phyloP scores from a whole-genome alignment of 495 filamentous ascomycete species.

The Usnea hakonensis region DNA sequence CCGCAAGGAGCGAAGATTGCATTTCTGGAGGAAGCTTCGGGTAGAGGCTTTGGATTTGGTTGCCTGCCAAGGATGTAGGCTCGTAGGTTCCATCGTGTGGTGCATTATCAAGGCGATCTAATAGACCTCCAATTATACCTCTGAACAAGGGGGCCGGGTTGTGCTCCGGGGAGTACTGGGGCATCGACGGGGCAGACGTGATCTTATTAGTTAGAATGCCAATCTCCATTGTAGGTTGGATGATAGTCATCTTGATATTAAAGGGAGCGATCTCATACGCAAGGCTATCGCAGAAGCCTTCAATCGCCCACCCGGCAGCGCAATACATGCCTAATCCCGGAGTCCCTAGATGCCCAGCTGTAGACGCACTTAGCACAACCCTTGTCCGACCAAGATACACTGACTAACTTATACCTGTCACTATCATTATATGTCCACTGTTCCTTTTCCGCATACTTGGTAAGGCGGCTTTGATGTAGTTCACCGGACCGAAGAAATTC shows the following conservation, averaged over 20 bases:
- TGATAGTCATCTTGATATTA: conserved; percentile 90
- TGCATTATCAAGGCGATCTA: conserved; percentile 44
- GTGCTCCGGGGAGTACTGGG: conserved; percentile 61
- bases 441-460: conserved; percentile 70
- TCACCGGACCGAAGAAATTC: conserved; percentile 90
- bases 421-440: conserved; percentile 79
- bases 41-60: conserved; percentile 61
- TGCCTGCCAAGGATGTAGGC: conserved; percentile 23
- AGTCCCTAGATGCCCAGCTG: conserved; percentile 81
- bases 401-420: conserved; percentile 72
- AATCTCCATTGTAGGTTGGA: conserved; percentile 84
- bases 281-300: conserved; percentile 89
- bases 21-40: conserved; percentile 58
- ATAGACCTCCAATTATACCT: conserved; percentile 67
- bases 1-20: conserved; percentile 63
- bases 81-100: conserved; percentile 30
- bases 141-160: conserved; percentile 75
- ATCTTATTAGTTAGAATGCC: conserved; percentile 77
- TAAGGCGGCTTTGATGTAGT: conserved; percentile 85
- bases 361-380: conserved; percentile 19
- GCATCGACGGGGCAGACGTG: conserved; percentile 66
- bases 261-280: conserved; percentile 97
- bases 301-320: conserved; percentile 87
- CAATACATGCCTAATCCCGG: conserved; percentile 87
- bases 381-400: neutral